Evolutionary conservation across 2,329 filamentous ascomycete genomes (phyloP).

Genomic region (Cercospora sp.): DNA sequence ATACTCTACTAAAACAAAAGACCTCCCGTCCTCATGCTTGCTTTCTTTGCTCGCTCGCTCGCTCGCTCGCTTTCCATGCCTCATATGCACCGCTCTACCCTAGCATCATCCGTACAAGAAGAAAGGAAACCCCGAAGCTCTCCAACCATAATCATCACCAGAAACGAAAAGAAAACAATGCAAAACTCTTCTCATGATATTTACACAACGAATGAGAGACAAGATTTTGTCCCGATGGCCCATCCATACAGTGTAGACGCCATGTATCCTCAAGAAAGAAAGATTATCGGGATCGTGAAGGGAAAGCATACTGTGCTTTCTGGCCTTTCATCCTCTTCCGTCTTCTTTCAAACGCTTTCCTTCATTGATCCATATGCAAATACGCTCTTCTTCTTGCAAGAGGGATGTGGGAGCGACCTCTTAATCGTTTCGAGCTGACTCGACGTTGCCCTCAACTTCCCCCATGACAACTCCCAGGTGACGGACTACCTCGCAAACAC

Average conservation of each 20-base stretch:
- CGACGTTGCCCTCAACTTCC: not conserved
- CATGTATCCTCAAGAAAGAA: not conserved
- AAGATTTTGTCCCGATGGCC: not conserved
- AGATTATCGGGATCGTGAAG: not conserved
- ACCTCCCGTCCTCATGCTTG: not conserved
- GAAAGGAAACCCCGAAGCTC: not conserved
- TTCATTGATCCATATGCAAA: not conserved
- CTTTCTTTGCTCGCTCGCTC: not conserved
- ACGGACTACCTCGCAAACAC: slow-evolving; percentile 60
- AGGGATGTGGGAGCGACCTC: not conserved
- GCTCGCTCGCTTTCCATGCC: not conserved
- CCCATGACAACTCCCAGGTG: not conserved
- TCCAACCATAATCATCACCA: not conserved
- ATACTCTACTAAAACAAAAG: not conserved
- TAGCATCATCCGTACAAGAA: not conserved
- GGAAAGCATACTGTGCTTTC: not conserved
- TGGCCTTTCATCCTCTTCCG: not conserved
- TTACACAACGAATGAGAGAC: not conserved
- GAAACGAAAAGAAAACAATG: not conserved
- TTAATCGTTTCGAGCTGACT: not conserved
- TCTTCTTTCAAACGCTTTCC: not conserved
- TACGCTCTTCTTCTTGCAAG: not conserved
- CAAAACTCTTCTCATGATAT: not conserved
- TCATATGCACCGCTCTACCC: not conserved
- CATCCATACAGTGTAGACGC: not conserved